Evolutionary conservation across 208 protist genomes (phyloP), one percentile per base, ranked within the genome.

Genomic region (Leishmania mexicana): DNA sequence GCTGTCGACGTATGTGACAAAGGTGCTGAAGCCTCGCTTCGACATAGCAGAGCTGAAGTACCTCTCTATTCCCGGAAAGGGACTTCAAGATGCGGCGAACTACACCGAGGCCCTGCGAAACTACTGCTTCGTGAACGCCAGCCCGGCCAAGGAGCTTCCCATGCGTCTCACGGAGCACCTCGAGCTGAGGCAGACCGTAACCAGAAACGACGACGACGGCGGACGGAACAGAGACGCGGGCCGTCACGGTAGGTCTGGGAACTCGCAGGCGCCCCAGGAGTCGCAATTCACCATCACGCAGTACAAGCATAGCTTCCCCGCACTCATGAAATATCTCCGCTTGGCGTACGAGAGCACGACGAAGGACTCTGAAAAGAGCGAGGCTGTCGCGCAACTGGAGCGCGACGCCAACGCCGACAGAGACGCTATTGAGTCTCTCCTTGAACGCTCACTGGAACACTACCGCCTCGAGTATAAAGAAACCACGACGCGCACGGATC

Each of bases 31-130:
- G 77, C 77, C 77, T 8, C 76, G 81, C 77, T 81, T 81, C 31
- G 81, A 85, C 35, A 78, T 81, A 60, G 81, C 81, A 47, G 81
- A 85, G 81, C 77, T 90, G 35, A 88, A 91, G 68, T 97, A 96
- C 79, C 40, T 96, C 13, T 77, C 71, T 5, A 58, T 81, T 5
- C 68, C 87, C 21, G 77, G 93, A 7, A 89, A 90, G 76, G 86
- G 86, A 49, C 81, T 87, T 13, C 94, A 89, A 78, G 76, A 86
- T 7, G 87, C 82, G 45, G 87, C 88, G 10, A 90, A 84, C 79
- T 92, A 90, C 77, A 77, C 83, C 31, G 88, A 86, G 51, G 87
- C 84, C 49, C 80, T 86, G 57, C 58, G 60, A 47, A 85, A 88
- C 62, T 85, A 78, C 81, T 85, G 81, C 78, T 83, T 75, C 60